Conservation (phyloP, 257 asterid species). For the Scutellaria baicalensis region DNA sequence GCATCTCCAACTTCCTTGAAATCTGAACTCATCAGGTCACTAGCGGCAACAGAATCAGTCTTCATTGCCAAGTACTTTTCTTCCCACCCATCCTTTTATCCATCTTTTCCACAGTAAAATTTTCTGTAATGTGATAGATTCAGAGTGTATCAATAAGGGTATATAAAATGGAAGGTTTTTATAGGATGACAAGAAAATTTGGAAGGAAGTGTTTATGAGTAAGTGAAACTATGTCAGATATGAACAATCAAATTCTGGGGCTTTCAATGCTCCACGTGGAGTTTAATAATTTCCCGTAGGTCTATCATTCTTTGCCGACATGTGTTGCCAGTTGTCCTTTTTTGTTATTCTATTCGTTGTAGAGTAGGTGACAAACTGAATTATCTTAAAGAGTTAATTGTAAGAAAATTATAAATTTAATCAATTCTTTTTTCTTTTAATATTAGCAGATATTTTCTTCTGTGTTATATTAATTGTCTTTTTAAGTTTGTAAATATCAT, state of each 20-base stretch:
- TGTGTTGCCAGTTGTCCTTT: conserved; percentile 17
- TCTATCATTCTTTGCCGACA: background rate
- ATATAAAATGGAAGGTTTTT: background rate
- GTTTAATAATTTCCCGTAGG: conserved; percentile 4
- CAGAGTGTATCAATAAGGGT: background rate
- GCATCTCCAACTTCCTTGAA: conserved; percentile 55
- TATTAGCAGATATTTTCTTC: no score
- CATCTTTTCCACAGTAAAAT: background rate
- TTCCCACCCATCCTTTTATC: conserved; percentile 24
- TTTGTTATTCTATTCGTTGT: background rate
- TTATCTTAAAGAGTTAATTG: no score
- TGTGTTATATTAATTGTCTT: no score
- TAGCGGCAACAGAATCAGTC: conserved; percentile 41
- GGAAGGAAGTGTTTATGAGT: no score
- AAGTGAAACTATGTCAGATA: no score
- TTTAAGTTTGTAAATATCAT: no score
- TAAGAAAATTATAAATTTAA: no score
- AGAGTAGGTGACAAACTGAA: no score
- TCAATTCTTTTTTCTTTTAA: background rate
- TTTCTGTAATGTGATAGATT: background rate
- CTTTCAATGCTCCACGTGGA: conserved; percentile 17
- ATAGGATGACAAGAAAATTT: background rate
- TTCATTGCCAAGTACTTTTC: conserved; percentile 51
- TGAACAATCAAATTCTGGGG: background rate
- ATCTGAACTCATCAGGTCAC: conserved; percentile 54